Base-by-base conservation (phyloP, 371 early-diverging fungal genomes). In the Mycotypha africana region DNA sequence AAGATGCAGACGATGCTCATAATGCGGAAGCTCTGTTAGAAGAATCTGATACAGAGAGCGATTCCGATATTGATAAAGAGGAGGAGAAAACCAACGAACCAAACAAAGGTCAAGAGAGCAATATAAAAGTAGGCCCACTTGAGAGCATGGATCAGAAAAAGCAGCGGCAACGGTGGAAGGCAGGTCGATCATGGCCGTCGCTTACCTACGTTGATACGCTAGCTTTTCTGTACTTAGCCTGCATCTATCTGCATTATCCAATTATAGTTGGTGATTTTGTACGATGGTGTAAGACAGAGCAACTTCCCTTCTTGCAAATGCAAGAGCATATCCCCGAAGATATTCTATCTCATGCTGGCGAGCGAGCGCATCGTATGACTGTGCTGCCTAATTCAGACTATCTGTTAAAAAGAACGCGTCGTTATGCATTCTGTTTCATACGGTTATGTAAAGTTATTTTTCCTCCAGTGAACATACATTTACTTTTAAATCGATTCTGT, bases 231-330 rank as follows among this genome's bases (percentile, higher is more conserved):
- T 71, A 67, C 20, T 24, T 65, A 6, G 58, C 53, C 3, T 61
- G 60, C 24, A 31, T 62, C 28, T 56, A 58, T 49, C 41, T 64
- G 4, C 50, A 57, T 2, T 60, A 44, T 24, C 67, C 72, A 3
- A 25, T 71, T 14, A 14, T 71, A 14, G 33, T 49, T 2, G 42
- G 30, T 21, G 68, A 67, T 31, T 24, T 67, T 2, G 34, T 50
- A 10, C 47, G 58, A 2, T 63, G 64, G 68, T 53, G 53, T 36
- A 20, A 15, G 15, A 40, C 48, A 21, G 25, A 38, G 3, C 38
- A 38, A 41, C 30, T 67, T 5, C 68, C 64, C 3, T 67, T 54
- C 38, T 33, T 55, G 6, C 14, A 26, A 5, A 37, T 67, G n/a
- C 37, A 45, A 17, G 33, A 41, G 12, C 33, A 21, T 14, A 38